Evolutionary conservation across 2,329 filamentous ascomycete species (phyloP), one percentile per base, ranked within the genome.

Genomic region (Fusarium fujikuroi): DNA sequence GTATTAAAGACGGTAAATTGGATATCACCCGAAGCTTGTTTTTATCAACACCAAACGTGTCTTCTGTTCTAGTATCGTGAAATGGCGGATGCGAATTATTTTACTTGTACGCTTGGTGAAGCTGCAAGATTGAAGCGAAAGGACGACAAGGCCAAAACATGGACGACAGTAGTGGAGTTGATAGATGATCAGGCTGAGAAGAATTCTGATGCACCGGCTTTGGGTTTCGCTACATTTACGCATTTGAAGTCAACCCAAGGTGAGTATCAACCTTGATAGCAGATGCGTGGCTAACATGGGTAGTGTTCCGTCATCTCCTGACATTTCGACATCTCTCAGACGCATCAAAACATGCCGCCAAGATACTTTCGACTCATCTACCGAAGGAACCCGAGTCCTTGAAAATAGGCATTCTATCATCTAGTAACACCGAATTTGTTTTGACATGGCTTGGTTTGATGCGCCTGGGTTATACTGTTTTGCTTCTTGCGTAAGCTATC

Each of bases 381-480:
- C 34, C 32, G 0, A 46, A 47, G 2, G 28, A 28, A 1, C 4
- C 46, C 2, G 42, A n/a, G 3, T 40, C 46, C 1, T 21, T 54
- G 1, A 43, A 30, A 0, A 46, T 77, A 5, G 90, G 85, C 0
- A 76, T 92, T 15, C 78, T 92, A 0, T 88, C 86, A 65, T 83
- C 86, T 0, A 92, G 89, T 73, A 88, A 86, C 1, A 77, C 86
- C 1, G 84, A 88, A 15, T 91, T 92, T 61, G 80, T 92, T 0
- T 83, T 91, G 57, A 85, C 85, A 1, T 92, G 89, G 89, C 81
- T 92, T 5, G 90, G 85, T 0, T 80, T 92, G 44, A 87, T 91
- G 77, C 82, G 85, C 15, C 75, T 89, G 46, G 90, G 90, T 0
- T 83, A 84, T 72, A 83, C 86, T 0, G 87, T 89, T 5, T 78